Evolutionary conservation across 2,329 filamentous ascomycete genomes (phyloP).

Genomic region (Ascosphaera apis): DNA sequence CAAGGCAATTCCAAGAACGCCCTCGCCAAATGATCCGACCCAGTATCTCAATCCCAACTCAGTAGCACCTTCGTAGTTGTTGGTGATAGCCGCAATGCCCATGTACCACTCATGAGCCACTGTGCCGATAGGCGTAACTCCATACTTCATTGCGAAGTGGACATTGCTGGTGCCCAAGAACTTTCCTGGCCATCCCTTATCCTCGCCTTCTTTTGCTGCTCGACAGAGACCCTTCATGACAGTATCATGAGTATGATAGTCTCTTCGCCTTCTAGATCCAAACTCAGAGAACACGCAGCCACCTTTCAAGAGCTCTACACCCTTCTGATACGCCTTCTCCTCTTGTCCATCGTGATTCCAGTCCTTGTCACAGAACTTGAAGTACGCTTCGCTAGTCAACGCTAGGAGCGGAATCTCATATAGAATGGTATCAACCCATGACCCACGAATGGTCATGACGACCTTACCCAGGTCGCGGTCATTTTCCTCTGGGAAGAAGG

Average conservation of each 20-base stretch:
- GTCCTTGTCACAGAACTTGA: constrained; percentile 83
- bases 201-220: constrained; percentile 47
- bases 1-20: constrained; percentile 63
- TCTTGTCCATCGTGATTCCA: constrained; percentile 79
- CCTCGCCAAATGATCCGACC: constrained; percentile 75
- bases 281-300: constrained; percentile 90
- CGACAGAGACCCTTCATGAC: constrained; percentile 70
- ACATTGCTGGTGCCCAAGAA: constrained; percentile 88
- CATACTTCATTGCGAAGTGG: constrained; percentile 85
- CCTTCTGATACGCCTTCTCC: constrained; percentile 65
- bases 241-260: constrained; percentile 85
- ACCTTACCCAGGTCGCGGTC: constrained; percentile 52
- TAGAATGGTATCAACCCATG: constrained; percentile 86
- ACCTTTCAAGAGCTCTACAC: constrained; percentile 48
- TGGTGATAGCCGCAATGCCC: constrained; percentile 78
- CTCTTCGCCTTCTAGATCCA: constrained; percentile 64
- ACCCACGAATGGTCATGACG: constrained; percentile 51
- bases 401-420: constrained; percentile 93
- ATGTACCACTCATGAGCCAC: constrained; percentile 98
- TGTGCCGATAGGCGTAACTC: constrained; percentile 64
- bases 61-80: constrained; percentile 66
- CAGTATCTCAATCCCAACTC: constrained; percentile 70
- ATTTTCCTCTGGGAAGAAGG: constrained; percentile 33
- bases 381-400: constrained; percentile 85
- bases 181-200: constrained; percentile 43